A percentile compares a stretch with the other conserved stretches of the same genome.
These are phyloP conservation scores for Ramichloridium luteum DNA, from an alignment of 2,329 filamentous ascomycete genomes.

Conservation along the genomic window DNA sequence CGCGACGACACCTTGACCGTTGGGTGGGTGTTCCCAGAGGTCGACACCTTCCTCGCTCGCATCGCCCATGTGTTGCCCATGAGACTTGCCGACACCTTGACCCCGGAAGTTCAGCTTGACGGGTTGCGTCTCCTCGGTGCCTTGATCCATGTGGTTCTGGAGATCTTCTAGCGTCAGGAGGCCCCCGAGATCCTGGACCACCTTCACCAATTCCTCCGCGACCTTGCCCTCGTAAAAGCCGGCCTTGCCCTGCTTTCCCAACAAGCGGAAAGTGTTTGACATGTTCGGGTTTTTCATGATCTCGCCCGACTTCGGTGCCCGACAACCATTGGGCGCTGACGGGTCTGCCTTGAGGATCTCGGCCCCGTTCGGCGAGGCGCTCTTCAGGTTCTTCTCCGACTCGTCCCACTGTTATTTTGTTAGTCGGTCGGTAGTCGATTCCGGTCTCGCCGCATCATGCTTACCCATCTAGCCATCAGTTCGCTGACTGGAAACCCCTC, in stretches of 20 bases:
- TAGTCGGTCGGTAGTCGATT: background rate
- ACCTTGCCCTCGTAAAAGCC: slow-evolving; percentile 85
- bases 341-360: slow-evolving; percentile 80
- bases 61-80: slow-evolving; percentile 33
- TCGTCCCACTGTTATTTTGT: slow-evolving; percentile 51
- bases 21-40: slow-evolving; percentile 93
- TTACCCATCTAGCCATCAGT: slow-evolving; percentile 54
- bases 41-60: slow-evolving; percentile 50
- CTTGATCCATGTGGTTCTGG: slow-evolving; percentile 56
- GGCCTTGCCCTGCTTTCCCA: slow-evolving; percentile 70
- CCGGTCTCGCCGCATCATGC: slow-evolving; percentile 24
- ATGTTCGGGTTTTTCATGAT: slow-evolving; percentile 77
- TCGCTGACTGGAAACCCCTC: slow-evolving; percentile 84
- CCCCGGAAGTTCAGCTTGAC: slow-evolving; percentile 53
- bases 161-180: slow-evolving; percentile 70
- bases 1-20: slow-evolving; percentile 90
- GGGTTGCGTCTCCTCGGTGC: slow-evolving; percentile 70
- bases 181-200: slow-evolving; percentile 63
- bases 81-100: slow-evolving; percentile 46
- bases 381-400: slow-evolving; percentile 50
- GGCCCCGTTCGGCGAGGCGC: slow-evolving; percentile 69
- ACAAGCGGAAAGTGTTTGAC: slow-evolving; percentile 64
- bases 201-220: slow-evolving; percentile 68
- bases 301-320: slow-evolving; percentile 69
- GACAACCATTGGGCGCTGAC: slow-evolving; percentile 52